Percentiles rank a stretch among this genome's conserved stretches.
Evolutionary conservation across 768 basidiomycete genomes (phyloP).

Genomic region (Boletus rex-veris): DNA sequence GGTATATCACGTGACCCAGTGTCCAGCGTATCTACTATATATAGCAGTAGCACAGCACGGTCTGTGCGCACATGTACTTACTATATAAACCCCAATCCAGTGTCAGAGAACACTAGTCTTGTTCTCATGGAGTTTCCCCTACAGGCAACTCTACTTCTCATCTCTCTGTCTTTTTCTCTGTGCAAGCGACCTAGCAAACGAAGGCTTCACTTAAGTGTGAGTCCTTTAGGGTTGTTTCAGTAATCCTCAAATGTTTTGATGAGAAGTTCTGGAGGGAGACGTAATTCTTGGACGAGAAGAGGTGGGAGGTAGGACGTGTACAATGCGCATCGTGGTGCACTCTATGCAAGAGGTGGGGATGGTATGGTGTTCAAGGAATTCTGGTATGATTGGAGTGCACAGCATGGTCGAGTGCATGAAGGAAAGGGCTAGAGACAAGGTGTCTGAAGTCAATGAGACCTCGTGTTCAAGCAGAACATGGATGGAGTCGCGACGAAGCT

Average conservation of each 20-base stretch:
- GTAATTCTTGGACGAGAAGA: neutral
- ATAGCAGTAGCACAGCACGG: no score
- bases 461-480: slow-evolving; percentile 15
- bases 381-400: slow-evolving; percentile 4
- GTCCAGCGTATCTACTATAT: no score
- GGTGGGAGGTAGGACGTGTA: slow-evolving; percentile 14
- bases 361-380: neutral
- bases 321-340: slow-evolving; percentile 19
- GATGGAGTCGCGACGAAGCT: slow-evolving; percentile 6
- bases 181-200: no score
- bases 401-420: slow-evolving; percentile 24
- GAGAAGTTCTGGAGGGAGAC: slow-evolving; percentile 21
- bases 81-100: no score
- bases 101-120: no score
- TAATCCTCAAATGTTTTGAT: slow-evolving; percentile 17
- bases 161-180: no score
- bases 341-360: slow-evolving; percentile 14
- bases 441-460: slow-evolving; percentile 11
- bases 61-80: no score
- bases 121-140: no score
- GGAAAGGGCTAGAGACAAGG: slow-evolving; percentile 16
- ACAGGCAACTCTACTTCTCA: no score
- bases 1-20: no score
- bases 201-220: no score
- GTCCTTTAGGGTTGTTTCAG: no score